Base-by-base conservation (phyloP, 2,329 filamentous ascomycete species). In the Clarireedia paspali region DNA sequence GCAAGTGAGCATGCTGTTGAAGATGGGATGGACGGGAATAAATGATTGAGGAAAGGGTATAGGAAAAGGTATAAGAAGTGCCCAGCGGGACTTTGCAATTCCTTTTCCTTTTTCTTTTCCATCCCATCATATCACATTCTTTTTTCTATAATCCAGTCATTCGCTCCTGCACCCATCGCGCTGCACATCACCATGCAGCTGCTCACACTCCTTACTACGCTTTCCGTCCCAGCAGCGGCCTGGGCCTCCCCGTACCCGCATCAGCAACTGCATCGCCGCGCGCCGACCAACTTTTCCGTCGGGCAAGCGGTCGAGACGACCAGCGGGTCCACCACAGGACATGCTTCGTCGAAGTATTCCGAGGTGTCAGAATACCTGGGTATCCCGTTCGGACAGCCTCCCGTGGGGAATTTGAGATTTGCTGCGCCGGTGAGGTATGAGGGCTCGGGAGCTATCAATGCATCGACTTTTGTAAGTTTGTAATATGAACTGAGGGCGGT, bases 371-470 rank as follows among this genome's bases (percentile, higher is more conserved):
- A 64, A 42, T 75, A 75, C 55, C 63, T 74, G 7, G 71, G 72
- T 9, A 71, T 75, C 48, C 72, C 70, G 6, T 75, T 72, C 61
- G 72, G 68, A 2, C 63, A 70, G 36, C 67, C 71, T 6, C 72
- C 73, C 9, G 59, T 68, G n/a, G 73, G 70, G 2, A 62, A 73
- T 17, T 62, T 70, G 30, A 67, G 74, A 48, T 76, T 74, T 61
- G 67, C 62, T 24, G 34, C 48, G 7, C 53, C 53, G 2, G 38
- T 49, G 20, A 34, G 59, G 46, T 64, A 58, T 27, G 46, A 12
- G 7, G 59, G 60, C 5, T 59, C 34, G 42, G 47, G 17, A 0
- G 38, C 47, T 1, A 46, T 65, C 17, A 63, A 64, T 59, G 64
- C 59, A 20, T 59, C 56, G n/a, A 46, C 44, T 45, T 65, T 60